phyloP scores from a whole-genome alignment of 352 stramenopile species.

The Phytophthora cryptogea region DNA sequence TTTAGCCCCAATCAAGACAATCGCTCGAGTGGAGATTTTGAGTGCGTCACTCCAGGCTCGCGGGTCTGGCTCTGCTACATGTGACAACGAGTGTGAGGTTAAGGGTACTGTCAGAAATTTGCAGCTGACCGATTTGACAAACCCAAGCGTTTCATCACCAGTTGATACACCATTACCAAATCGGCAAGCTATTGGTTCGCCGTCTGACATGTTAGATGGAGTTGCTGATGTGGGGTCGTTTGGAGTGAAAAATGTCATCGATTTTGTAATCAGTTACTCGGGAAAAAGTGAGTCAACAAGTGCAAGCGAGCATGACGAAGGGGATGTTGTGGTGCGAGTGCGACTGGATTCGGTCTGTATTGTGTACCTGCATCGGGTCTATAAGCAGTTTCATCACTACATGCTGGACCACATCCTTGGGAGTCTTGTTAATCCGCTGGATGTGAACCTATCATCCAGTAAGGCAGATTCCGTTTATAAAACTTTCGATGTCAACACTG shows the following conservation, averaged over 20 bases:
- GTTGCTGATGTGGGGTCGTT: constrained; percentile 48
- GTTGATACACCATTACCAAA: constrained; percentile 53
- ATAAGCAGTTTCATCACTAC: constrained; percentile 88
- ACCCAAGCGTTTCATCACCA: constrained; percentile 39
- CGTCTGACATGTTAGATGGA: constrained; percentile 47
- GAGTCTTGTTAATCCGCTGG: constrained; percentile 34
- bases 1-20: constrained; percentile 25
- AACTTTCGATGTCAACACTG: constrained; percentile 39
- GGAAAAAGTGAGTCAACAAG: background rate
- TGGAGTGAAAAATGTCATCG: constrained; percentile 68
- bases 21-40: constrained; percentile 39
- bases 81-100: constrained; percentile 35
- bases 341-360: constrained; percentile 82
- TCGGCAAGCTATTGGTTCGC: constrained; percentile 71
- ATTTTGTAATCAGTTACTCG: constrained; percentile 53
- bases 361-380: constrained; percentile 85
- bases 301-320: constrained; percentile 12
- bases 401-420: constrained; percentile 57
- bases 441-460: constrained; percentile 31
- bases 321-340: constrained; percentile 41
- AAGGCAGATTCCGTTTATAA: constrained; percentile 40
- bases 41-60: constrained; percentile 38
- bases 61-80: constrained; percentile 15
- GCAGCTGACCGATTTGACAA: constrained; percentile 69
- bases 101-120: constrained; percentile 77